Base-by-base conservation (phyloP, 306 rosid species). In the Inga laurina region DNA sequence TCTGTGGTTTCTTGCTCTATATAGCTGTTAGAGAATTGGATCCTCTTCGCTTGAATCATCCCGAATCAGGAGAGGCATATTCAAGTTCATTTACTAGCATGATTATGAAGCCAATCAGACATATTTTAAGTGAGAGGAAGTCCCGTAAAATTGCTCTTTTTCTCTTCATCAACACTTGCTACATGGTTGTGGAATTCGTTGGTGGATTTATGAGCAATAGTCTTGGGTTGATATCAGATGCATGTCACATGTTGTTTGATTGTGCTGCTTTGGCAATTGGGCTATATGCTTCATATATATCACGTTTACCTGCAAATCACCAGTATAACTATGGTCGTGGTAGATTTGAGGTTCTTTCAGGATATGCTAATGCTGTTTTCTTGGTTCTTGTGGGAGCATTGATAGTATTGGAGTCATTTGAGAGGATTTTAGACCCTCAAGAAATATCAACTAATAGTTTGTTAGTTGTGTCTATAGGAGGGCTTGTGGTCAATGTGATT, bases 261-360 rank as follows among this genome's bases (percentile, higher is more conserved):
- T 95, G 99, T 89, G 99, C 97, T 88, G 99, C 99, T 74, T 84
- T 95, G 85, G 98, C 99, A 10, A 92, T 95, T 85, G 99, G 99
- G 78, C 69, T 95, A 52, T 95, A 95, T 84, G 99, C 99, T 75
- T 95, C 98, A 0, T 95, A 95, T 86, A 93, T 95, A 76, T 95
- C 99, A 4, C 93, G 97, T 64, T 87, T 95, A 71, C 99, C 98
- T 41, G 98, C 99, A 0, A 95, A 93, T 87, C 64, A 46, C 71
- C 90, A 88, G 82, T 91, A 82, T 72, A 91, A 90, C 73, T 91
- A 90, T 22, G 93, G 95, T 4, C 88, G 93, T 72, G 93, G 93
- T 72, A 88, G 95, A 68, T 91, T 91, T 84, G 93, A 90, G 87
- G 88, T 91, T 84, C 91, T 91, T 57, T 90, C 95, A 0, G 95